Base-by-base conservation (phyloP, 495 filamentous ascomycete genomes). In the Oidiodendron maius region DNA sequence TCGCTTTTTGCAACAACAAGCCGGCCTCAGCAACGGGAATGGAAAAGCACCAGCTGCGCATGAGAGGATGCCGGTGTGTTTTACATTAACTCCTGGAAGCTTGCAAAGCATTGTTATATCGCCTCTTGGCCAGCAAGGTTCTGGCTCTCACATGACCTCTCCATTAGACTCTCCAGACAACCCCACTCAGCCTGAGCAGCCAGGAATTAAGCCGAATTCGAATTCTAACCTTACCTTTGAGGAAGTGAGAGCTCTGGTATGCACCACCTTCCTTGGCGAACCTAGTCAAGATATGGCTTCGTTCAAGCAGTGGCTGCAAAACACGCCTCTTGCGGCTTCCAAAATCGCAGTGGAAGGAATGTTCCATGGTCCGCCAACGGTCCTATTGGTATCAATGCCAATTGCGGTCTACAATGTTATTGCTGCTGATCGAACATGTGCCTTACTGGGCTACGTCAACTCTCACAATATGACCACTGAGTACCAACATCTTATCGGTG, bases 391-490 rank as follows among this genome's bases (percentile, higher is more conserved):
- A 38, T 76, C 76, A 12, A 80, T 80, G 74, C 75, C 76, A 3
- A 60, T 68, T 42, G 60, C 61, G 2, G 64, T 80, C 21, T 80
- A 72, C 71, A 77, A 76, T 57, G 67, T 77, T 21, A 24, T 62
- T 4, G 72, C 76, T 61, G 68, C 74, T 48, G 76, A 80, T 43
- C 76, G 76, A 42, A 74, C 75, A 17, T 77, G 75, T 61, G 74
- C 69, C 48, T 77, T 77, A 46, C 51, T 80, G 48, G 76, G 76
- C 25, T 69, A 72, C 46, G 70, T 80, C 48, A 74, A 66, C 44
- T 76, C 76, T 0, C 72, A 77, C 55, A 80, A 80, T 60, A 71
- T 80, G 74, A 71, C 69, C 4, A 71, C 72, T 42, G 65, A 78
- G 9, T 78, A 80, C 46, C 68, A 78, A 39, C 64, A 70, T 13